Base-by-base conservation (phyloP, 2,329 filamentous ascomycete species). In the Ascomycota sp. region DNA sequence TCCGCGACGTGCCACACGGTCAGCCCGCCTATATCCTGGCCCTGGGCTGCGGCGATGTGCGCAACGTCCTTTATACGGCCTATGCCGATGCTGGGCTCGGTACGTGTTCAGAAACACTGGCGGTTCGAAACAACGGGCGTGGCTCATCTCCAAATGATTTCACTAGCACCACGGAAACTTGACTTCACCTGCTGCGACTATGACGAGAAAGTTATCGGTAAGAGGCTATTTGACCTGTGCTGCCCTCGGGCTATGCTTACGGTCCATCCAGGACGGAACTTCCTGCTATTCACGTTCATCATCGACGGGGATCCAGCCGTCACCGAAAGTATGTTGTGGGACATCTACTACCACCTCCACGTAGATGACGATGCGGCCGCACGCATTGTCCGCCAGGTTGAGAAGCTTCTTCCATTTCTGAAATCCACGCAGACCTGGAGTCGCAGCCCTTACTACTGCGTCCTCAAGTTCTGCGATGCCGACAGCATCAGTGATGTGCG, bases 131-230 rank as follows among this genome's bases (percentile, higher is more conserved):
- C 12, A 9, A 31, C 35, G 16, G 16, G 16, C 16, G 16, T 21
- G 16, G 16, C 46, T 55, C 32, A 55, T 36, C 25, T 25, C 9
- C 1, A 6, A 8, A 2, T 10, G 1, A 11, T 9, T 21, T 21
- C 16, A 7, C 9, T 21, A 59, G 55, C 52, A 7, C 30, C 39
- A 25, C 46, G 62, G 30, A 56, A 55, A 29, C 46, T 70, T 5
- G 64, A 69, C 39, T 49, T 72, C 30, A 73, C 69, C 2, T 67
- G 59, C 36, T 72, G 67, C 44, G 67, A 73, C 43, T 40, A 54
- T 31, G 54, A 68, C 25, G 47, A 58, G 9, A 56, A 55, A 12
- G 53, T 68, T 33, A 51, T 69, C 33, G 64, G 66, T 67, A 42
- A 34, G 55, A 25, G 11, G 13, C 12, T 16, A 25, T 9, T 33